Evolutionary conservation across 1,284 basidiomycete genomes (phyloP), one percentile per base, ranked within the genome.

Genomic region (Ganoderma leucocontextum): DNA sequence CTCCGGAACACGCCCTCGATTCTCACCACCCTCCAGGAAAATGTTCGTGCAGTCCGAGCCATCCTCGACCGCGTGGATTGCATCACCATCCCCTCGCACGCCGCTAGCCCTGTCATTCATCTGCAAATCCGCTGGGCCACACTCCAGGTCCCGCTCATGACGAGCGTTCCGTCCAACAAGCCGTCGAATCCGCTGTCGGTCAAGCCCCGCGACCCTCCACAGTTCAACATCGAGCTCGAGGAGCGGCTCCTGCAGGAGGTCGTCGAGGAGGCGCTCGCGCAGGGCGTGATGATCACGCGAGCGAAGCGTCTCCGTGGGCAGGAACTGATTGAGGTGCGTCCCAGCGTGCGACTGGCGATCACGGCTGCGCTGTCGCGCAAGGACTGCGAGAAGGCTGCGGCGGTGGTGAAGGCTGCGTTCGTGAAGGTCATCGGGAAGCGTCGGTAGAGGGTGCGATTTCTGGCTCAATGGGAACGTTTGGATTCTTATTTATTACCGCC

Each of bases 381-480:
- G 82, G 98, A 99, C 76, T 89, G 92, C 66, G 96, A 98, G 83
- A 96, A 95, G 84, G 94, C 96, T 1, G 90, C 91, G 22, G 83
- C 83, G 38, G 87, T 92, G 35, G 80, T 98, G 69, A 96, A 93
- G 82, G 84, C 86, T 36, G 91, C 91, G 44, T 83, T 95, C 49
- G 83, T 88, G 62, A 96, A 95, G 83, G 89, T 95, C 13, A 76
- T 90, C 22, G 78, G 82, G 15, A 88, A 77, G 78, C 82, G 85
- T 65, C 78, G 81, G 72, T 85, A 76, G 75, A 49, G 10, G 35
- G 19, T 7, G 44, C n/a, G 47, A 29, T 22, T 22, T 17, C n/a
- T 35, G 60, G 15, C 19, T 47, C 44, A n/a, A 29, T 29, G 44
- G 44, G 33, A n/a, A 36, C 38, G 12, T n/a, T 59, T 35, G 57